phyloP scores from a whole-genome alignment of 2,329 filamentous ascomycete genomes.

The Alternaria gaisen region DNA sequence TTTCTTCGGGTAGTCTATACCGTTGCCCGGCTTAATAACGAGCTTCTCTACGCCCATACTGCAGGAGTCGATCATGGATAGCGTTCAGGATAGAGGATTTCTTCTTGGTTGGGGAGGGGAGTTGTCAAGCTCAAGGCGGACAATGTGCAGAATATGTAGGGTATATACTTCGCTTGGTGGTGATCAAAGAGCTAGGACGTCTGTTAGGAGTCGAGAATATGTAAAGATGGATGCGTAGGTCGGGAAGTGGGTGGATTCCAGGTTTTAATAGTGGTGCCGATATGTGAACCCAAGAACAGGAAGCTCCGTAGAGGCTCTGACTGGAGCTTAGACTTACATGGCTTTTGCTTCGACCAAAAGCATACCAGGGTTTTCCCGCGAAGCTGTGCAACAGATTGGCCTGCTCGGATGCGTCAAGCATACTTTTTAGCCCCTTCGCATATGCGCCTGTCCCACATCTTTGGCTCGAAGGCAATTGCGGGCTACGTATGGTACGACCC shows the following conservation, averaged over 20 bases:
- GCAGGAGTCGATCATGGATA: conserved; percentile 5
- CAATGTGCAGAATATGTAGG: background rate
- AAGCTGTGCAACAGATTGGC: conserved; percentile 43
- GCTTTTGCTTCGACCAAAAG: conserved; percentile 27
- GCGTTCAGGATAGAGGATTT: background rate
- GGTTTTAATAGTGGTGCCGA: conserved; percentile 33
- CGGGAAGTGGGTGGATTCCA: conserved; percentile 20
- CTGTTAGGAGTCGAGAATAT: background rate
- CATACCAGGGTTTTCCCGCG: conserved; percentile 28
- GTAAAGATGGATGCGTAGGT: conserved; percentile 9
- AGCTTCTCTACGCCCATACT: conserved; percentile 73
- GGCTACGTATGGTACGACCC: conserved; percentile 24
- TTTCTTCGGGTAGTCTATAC: conserved; percentile 65
- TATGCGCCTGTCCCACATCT: conserved; percentile 39
- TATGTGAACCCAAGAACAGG: conserved; percentile 27
- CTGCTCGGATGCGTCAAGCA: conserved; percentile 36
- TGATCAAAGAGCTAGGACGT: background rate
- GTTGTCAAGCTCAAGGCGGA: background rate
- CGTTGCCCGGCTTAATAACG: conserved; percentile 68
- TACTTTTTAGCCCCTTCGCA: conserved; percentile 38
- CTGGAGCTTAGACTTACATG: conserved; percentile 33
- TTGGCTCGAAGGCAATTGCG: conserved; percentile 31
- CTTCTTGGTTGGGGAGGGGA: background rate
- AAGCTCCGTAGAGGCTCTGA: conserved; percentile 40
- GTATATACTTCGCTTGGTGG: background rate